Conservation (phyloP, 1,139 yeast species). For the Blastobotrys niveus region DNA sequence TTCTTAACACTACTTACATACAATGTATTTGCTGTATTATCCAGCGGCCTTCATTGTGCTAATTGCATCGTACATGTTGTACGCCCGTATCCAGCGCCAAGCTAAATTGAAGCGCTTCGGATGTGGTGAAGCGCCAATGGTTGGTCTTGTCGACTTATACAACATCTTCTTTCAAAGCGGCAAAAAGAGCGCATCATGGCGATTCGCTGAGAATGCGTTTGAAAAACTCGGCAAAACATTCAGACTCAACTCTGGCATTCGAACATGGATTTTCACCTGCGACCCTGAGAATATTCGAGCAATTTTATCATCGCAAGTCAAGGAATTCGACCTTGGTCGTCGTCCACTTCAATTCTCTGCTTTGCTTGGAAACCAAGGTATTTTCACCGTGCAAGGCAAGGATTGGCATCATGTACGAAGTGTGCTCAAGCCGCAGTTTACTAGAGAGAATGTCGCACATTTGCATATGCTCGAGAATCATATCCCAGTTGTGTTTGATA, state of each 20-base stretch:
- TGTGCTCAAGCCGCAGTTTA: slow-evolving; percentile 54
- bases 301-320: slow-evolving; percentile 38
- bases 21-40: too few species aligned
- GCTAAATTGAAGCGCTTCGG: background rate
- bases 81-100: background rate
- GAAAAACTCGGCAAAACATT: slow-evolving; percentile 6
- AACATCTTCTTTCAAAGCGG: background rate
- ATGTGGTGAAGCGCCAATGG: background rate
- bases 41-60: too few species aligned
- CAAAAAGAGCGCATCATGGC: slow-evolving; percentile 7
- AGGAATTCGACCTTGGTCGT: slow-evolving; percentile 46
- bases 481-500: slow-evolving; percentile 35
- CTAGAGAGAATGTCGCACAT: slow-evolving; percentile 50
- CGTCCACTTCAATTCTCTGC: slow-evolving; percentile 43
- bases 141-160: background rate
- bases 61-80: too few species aligned
- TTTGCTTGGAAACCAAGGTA: slow-evolving; percentile 47
- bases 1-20: too few species aligned
- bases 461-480: slow-evolving; percentile 46
- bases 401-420: slow-evolving; percentile 55
- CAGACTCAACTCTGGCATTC: background rate
- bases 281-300: slow-evolving; percentile 45
- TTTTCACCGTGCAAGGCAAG: slow-evolving; percentile 51
- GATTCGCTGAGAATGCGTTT: slow-evolving; percentile 3
- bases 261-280: slow-evolving; percentile 32